Conservation (phyloP, 306 rosid genomes). For the Adenanthera pavonina region DNA sequence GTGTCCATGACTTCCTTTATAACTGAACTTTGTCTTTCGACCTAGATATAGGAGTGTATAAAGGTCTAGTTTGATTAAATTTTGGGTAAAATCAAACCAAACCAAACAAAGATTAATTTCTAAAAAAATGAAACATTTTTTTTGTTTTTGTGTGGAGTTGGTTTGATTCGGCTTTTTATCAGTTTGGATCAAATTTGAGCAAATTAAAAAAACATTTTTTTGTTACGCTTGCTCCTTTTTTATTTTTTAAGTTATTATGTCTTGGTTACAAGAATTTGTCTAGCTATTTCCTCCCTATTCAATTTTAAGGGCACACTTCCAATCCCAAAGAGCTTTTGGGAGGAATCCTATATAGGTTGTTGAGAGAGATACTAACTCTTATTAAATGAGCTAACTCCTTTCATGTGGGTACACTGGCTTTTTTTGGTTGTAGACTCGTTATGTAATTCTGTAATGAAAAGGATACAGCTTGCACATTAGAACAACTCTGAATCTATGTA, state of each 20-base stretch:
- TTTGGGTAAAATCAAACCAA: no score
- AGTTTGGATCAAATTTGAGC: no score
- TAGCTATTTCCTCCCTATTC: not conserved
- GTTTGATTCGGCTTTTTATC: no score
- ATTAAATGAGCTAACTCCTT: not conserved
- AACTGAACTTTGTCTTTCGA: no score
- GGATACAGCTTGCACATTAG: not conserved
- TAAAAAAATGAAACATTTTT: no score
- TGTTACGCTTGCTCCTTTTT: not conserved
- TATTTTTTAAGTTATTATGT: not conserved
- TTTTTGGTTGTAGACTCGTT: not conserved
- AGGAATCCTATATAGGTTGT: not conserved
- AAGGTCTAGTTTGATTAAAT: no score
- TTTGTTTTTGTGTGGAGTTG: no score
- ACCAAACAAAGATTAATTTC: no score
- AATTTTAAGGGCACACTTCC: not conserved
- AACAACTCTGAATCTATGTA: not conserved
- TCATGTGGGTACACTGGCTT: not conserved
- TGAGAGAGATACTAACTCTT: not conserved
- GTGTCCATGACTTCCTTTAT: no score
- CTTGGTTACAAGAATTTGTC: not conserved
- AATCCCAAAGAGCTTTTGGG: not conserved
- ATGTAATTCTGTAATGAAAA: not conserved
- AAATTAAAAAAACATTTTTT: no score
- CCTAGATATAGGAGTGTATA: no score